Evolutionary conservation across 2,329 filamentous ascomycete species (phyloP), one percentile per base, ranked within the genome.

Genomic region (Trichoderma sp.): DNA sequence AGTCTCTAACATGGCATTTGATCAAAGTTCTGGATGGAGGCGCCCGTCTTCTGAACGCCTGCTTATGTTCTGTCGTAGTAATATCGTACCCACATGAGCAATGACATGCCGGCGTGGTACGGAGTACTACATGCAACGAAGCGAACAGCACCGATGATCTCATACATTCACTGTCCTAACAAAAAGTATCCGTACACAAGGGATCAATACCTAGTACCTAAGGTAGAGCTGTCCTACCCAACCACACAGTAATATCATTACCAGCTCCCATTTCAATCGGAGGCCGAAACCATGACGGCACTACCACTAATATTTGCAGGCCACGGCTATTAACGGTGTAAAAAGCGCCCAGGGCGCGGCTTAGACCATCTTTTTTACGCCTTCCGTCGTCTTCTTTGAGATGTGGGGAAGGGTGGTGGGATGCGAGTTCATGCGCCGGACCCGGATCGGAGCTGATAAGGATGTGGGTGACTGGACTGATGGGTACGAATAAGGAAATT

Each of bases 241-340:
- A 43, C 15, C 10, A 7, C 34, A 14, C 34, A 39, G 34, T 39
- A 39, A 24, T 24, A 24, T 24, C 2, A 24, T 24, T 2, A 3
- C 34, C 14, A 39, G 34, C 34, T 14, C 21, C 21, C 34, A 14
- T 39, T 14, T 10, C 9, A 14, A 14, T 39, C 12, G 12, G 24
- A 39, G 45, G 45, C 19, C 26, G 30, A 15, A 47, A 43, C 17
- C 34, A 19, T 10, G 15, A 15, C 5, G 43, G 10, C 9, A 26
- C 19, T 24, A 26, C 19, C 17, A 7, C 28, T 24, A 24, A 2
- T 3, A 28, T 28, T 28, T 45, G 54, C 15, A 45, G 44, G 44
- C 19, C 12, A 26, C 60, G 60, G 60, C 60, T 63, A 63, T 63
- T 19, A 41, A 63, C 60, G 60, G 60, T 41, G 57, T 24, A 61